These are phyloP conservation scores for Gyrodon lividus DNA, from an alignment of 768 basidiomycete species.

Conservation along the genomic window DNA sequence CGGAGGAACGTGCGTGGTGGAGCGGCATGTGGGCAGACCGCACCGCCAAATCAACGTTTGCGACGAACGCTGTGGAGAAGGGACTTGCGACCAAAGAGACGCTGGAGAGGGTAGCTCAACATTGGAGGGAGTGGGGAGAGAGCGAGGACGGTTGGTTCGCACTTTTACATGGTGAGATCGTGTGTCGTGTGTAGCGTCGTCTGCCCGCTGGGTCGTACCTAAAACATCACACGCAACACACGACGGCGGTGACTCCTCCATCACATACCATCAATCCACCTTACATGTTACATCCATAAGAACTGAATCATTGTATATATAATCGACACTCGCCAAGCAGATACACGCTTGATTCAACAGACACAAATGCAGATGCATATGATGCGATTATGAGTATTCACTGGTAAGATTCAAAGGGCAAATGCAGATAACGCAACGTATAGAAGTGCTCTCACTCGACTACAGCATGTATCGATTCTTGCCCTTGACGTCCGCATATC, in stretches of 20 bases:
- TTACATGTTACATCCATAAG: too few relatives aligned
- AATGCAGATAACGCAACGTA: background rate
- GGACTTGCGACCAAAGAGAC: slow-evolving; percentile 24
- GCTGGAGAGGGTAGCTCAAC: slow-evolving; percentile 18
- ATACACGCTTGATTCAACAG: too few relatives aligned
- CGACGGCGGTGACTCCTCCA: too few relatives aligned
- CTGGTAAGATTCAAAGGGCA: background rate
- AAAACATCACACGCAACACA: too few relatives aligned
- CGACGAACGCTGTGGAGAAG: slow-evolving; percentile 27
- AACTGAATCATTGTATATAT: too few relatives aligned
- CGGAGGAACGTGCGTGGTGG: slow-evolving; percentile 40
- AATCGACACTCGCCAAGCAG: too few relatives aligned
- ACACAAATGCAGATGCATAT: too few relatives aligned
- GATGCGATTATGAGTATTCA: too few relatives aligned
- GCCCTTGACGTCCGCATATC: slow-evolving; percentile 28
- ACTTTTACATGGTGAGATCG: slow-evolving; percentile 34
- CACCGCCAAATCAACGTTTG: slow-evolving; percentile 33
- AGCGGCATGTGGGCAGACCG: slow-evolving; percentile 40
- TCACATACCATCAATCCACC: too few relatives aligned
- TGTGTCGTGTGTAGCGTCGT: slow-evolving; percentile 24
- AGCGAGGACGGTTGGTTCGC: slow-evolving; percentile 36
- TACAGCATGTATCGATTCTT: slow-evolving; percentile 31
- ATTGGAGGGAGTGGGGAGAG: slow-evolving; percentile 31
- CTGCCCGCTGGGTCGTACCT: too few relatives aligned
- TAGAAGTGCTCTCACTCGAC: background rate